A percentile compares a stretch with the other conserved stretches of the same genome.
These are phyloP conservation scores for Crithidia fasciculata DNA, from an alignment of 208 protist species.

Conservation along the genomic window DNA sequence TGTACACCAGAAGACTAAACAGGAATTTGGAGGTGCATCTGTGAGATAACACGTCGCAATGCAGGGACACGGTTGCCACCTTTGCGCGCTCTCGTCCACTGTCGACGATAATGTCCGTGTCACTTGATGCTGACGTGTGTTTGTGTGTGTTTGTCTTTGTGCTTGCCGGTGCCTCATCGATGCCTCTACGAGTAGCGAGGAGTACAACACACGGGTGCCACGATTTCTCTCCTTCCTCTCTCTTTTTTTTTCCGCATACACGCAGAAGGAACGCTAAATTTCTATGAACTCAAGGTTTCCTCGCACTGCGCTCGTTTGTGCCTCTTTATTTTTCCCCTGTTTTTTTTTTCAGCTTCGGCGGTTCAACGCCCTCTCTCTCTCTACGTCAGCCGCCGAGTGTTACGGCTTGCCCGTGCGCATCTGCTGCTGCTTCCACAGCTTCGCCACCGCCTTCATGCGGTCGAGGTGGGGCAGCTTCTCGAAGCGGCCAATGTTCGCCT, in stretches of 20 bases:
- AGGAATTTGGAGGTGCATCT: too few species aligned
- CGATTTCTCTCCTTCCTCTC: too few species aligned
- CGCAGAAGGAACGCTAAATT: too few species aligned
- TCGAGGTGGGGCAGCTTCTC: slow-evolving; percentile 74
- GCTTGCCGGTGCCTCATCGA: background rate
- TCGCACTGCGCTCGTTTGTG: background rate
- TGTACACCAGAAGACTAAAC: too few species aligned
- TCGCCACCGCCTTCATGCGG: slow-evolving; percentile 84
- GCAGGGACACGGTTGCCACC: too few species aligned
- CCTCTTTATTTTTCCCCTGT: background rate
- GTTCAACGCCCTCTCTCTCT: too few species aligned
- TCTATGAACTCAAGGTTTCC: too few species aligned
- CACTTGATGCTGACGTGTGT: background rate
- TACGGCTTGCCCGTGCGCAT: slow-evolving; percentile 21
- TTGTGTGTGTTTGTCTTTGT: background rate
- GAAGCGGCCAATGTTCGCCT: slow-evolving; percentile 80
- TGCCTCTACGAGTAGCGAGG: background rate
- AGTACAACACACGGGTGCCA: too few species aligned
- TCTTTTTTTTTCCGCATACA: too few species aligned
- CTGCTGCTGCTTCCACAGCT: slow-evolving; percentile 86
- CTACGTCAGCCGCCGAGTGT: too few species aligned
- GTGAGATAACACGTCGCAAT: too few species aligned
- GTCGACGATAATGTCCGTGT: background rate
- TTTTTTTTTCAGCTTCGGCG: too few species aligned
- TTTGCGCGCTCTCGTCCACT: background rate